These are phyloP conservation scores for Verticillium dahliae DNA, from an alignment of 2,329 filamentous ascomycete species.

Conservation along the genomic window DNA sequence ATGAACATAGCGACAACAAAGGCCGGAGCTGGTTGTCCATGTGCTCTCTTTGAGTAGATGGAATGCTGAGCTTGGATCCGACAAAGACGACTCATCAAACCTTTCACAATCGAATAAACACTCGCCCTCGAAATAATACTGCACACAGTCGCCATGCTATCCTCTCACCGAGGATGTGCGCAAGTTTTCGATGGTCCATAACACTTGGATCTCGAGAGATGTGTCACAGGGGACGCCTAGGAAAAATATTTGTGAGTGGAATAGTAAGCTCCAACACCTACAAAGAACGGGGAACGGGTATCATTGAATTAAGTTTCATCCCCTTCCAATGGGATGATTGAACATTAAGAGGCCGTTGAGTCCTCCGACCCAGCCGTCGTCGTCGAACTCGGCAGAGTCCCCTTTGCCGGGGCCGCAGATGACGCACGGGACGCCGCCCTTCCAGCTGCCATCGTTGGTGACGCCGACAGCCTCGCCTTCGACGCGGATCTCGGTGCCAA, in stretches of 20 bases:
- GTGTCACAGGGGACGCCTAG: background rate
- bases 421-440: constrained; percentile 85
- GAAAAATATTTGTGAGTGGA: background rate
- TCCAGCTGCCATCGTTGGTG: constrained; percentile 39
- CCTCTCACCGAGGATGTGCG: too few species aligned
- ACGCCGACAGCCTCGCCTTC: constrained; percentile 73
- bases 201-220: background rate
- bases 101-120: background rate
- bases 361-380: constrained; percentile 95
- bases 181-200: too few species aligned
- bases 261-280: constrained; percentile 6
- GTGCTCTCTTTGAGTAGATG: background rate
- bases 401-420: constrained; percentile 55
- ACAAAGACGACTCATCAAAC: background rate
- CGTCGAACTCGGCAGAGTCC: constrained; percentile 45
- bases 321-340: constrained; percentile 82
- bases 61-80: background rate
- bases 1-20: background rate
- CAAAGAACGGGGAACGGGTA: constrained; percentile 4
- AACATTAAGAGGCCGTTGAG: constrained; percentile 93
- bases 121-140: background rate
- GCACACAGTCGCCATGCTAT: too few species aligned
- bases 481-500: constrained; percentile 84
- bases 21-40: background rate
- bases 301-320: constrained; percentile 6